Base-by-base conservation (phyloP, 495 filamentous ascomycete species). In the Podospora pseudocomata region DNA sequence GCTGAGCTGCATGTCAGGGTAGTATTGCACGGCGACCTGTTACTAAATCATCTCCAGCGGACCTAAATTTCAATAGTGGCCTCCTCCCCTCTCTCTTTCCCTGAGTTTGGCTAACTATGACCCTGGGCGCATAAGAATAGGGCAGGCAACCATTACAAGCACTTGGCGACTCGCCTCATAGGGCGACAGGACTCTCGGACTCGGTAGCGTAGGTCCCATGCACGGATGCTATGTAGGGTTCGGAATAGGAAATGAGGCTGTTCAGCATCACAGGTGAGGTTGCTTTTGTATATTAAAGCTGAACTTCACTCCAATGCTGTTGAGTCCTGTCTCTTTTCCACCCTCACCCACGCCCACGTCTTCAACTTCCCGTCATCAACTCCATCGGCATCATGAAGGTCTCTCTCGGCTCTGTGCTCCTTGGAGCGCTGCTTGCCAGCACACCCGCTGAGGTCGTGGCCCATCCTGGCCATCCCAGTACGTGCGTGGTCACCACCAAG, bases 371-470 rank as follows among this genome's bases (percentile, higher is more conserved):
- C 5, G 2, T 13, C 39, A 49, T 49, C 39, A 13, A 49, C 39
- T 49, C 55, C 13, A 62, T 62, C 60, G 32, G 18, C 20, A 62
- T 19, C 60, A 62, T 62, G 60, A 62, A 62, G 60, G 18, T 34
- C 5, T 30, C 60, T 7, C 9, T 49, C 15, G 9, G 39, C 9
- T 20, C 55, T 6, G 7, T 26, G 6, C 55, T 58, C 55, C 55
- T 58, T 20, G 60, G 60, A 11, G 23, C 23, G 5, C 5, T 62
- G 19, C 60, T 62, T n/a, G 60, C 60, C 26, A 62, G 60, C 60
- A 15, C 18, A n/a, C 56, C 18, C 56, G 56, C n/a, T 18, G 56
- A 27, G 11, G 30, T 27, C 6, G 20, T 15, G 13, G 60, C 30
- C 6, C 19, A 19, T 20, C 60, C 23, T 2, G 26, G 9, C 2